Base-by-base conservation (phyloP, 805 yeast genomes). In the Myxozyma vanderwaltii region DNA sequence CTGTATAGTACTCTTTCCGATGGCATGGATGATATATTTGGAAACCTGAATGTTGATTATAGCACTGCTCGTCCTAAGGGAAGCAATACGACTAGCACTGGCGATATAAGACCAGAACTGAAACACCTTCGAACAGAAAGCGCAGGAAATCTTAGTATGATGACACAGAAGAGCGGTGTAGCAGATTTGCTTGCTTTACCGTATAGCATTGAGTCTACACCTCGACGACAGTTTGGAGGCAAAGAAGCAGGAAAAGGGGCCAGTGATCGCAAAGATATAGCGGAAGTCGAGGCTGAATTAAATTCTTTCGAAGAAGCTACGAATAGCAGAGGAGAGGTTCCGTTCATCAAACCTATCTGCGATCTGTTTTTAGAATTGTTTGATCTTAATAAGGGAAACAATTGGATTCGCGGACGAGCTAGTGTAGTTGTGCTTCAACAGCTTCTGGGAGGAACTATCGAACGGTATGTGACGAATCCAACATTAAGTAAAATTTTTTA, bases 391-490 rank as follows among this genome's bases (percentile, higher is more conserved):
- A 78, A 76, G 48, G 79, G 88, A 1, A 84, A 83, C 48, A 82
- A 84, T 48, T 89, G 96, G 96, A 72, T 91, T 1, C 76, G 96
- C 54, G 97, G 96, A 0, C 77, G 91, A 45, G 96, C 97, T 0
- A 77, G 90, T 7, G 79, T 91, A 39, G 84, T 90, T 4, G 82
- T 91, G 2, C 74, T 91, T 54, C 97, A 91, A 71, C 96, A 90
- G 70, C 72, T 91, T 0, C 78, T 91, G 39, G 97, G 97, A 0
- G 88, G 92, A 1, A 87, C 97, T 0, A 86, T 91, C 52, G 97
- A 91, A 69, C 85, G 83, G 69, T 56, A 39, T 29, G n/a, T n/a
- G n/a, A n/a, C n/a, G n/a, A n/a, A n/a, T 50, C 23, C 6, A n/a
- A 19, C 8, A 7, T 10, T 17, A 1, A 17, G 4, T 31, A 82